Evolutionary conservation across 305 asterid genomes (phyloP), one percentile per base, ranked within the genome.

Genomic region (Fraxinus latifolia): DNA sequence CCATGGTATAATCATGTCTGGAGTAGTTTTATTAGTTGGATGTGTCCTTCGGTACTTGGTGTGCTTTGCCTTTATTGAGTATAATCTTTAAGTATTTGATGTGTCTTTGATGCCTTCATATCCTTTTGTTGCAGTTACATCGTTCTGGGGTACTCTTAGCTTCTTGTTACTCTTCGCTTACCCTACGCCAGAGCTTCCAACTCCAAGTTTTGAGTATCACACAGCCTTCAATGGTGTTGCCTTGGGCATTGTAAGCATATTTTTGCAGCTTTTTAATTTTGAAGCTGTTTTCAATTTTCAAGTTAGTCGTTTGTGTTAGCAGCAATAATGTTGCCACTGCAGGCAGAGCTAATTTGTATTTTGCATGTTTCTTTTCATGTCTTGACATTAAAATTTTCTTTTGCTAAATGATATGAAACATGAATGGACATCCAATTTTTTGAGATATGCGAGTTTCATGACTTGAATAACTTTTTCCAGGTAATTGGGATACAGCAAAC

Each of bases 151-250:
- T 7, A 90, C 89, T 31, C 90, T 96, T 82, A 90, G 97, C 91
- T 90, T 96, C 88, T 86, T 94, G 87, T 85, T 96, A 88, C 92
- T 96, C 86, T 96, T 96, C 83, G 99, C 99, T 75, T 94, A 96
- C 85, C 99, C 99, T 33, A 93, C 92, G 32, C 99, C 98, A 33
- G 97, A 92, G 87, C 55, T 87, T 82, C 92, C 97, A 27, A 96
- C 98, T 37, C 99, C 98, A 74, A 94, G 99, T 89, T 94, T 90
- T 73, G 99, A 96, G 90, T 96, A 82, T 81, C 95, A 95, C 87
- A 91, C 97, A 77, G 96, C 99, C 83, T 92, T 96, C 90, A 81
- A 85, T 42, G 99, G 98, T 71, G 99, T 96, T 84, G 94, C 93
- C 60, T 85, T 96, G 83, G 99, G 99, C 84, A 92, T 94, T 62